Base-by-base conservation (phyloP, 2,329 filamentous ascomycete genomes). In the Ceratocystis colombiana region DNA sequence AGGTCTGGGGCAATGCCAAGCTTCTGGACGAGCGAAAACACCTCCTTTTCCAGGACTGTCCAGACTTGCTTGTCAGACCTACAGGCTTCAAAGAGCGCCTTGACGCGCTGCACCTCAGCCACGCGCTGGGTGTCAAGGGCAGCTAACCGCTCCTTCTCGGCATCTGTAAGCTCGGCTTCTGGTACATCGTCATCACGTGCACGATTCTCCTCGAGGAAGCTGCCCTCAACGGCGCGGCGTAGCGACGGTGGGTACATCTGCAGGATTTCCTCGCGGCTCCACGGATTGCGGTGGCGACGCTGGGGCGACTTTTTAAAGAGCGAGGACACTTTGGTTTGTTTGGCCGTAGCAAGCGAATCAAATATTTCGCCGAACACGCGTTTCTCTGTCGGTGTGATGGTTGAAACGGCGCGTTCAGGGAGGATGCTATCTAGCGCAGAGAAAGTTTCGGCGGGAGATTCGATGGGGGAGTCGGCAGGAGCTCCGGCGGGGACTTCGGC, bases 61-160 rank as follows among this genome's bases (percentile, higher is more conserved):
- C 88, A 91, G 8, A 90, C 77, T 63, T 84, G 82, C 22, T 79
- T 75, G 70, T 92, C 88, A 0, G 83, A 83, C 67, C 76, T 70
- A 20, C 85, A 85, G 1, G 71, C 72, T 10, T 76, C 74, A 76
- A 92, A 81, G 48, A 82, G 71, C 5, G 70, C 69, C 68, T 83
- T 80, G 7, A 90, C 79, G 8, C 82, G 76, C 61, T 79, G 76
- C 25, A 77, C 72, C 66, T 79, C 76, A 2, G 76, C 72, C 66
- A 73, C 20, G 15, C 61, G 44, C 8, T n/a, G 46, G 15, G 30
- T 22, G 15, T 61, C 28, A 5, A 68, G 10, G 15, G 62, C 22
- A 3, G 50, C 62, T 25, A 55, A 48, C 10, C 50, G 46, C 20
- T 22, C 28, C 48, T 62, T 62, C 25, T 67, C 68, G 30, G 41